Percentiles rank a stretch among this genome's conserved stretches.
Conservation (phyloP, 495 filamentous ascomycete species). For the Thozetella sp. region DNA sequence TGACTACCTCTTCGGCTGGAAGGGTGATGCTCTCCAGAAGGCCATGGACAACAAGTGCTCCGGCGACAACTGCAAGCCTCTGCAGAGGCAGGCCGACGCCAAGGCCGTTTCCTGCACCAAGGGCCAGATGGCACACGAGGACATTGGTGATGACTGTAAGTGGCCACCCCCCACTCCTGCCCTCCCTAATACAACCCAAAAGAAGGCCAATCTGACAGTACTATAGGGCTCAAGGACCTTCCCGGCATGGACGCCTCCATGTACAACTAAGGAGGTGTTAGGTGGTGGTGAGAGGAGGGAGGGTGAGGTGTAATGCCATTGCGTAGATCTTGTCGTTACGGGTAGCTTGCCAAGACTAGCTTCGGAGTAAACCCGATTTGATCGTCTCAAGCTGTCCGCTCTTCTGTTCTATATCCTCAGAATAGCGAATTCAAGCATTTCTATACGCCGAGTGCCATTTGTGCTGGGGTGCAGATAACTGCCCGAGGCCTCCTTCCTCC, state of each 20-base stretch:
- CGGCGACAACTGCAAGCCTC: constrained; percentile 14
- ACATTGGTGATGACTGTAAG: constrained; percentile 30
- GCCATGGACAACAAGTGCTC: constrained; percentile 1
- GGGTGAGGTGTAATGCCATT: neutral
- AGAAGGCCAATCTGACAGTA: neutral
- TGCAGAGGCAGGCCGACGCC: constrained; percentile 31
- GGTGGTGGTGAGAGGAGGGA: neutral
- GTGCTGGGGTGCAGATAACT: neutral
- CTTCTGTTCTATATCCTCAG: constrained; percentile 1
- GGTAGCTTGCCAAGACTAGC: neutral
- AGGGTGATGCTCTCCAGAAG: constrained; percentile 1
- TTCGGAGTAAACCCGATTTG: neutral
- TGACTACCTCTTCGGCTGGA: constrained; percentile 3
- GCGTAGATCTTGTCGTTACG: neutral
- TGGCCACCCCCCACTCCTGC: no score
- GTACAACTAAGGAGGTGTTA: neutral
- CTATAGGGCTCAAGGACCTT: neutral
- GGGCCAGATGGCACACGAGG: constrained; percentile 30
- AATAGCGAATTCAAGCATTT: neutral
- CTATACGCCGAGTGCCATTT: no score
- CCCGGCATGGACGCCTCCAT: neutral
- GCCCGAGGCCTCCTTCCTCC: no score
- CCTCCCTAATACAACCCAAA: neutral
- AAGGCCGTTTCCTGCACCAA: constrained; percentile 35
- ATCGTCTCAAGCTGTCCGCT: neutral